Evolutionary conservation across 495 filamentous ascomycete genomes (phyloP).

Genomic region (Penicillium herquei): DNA sequence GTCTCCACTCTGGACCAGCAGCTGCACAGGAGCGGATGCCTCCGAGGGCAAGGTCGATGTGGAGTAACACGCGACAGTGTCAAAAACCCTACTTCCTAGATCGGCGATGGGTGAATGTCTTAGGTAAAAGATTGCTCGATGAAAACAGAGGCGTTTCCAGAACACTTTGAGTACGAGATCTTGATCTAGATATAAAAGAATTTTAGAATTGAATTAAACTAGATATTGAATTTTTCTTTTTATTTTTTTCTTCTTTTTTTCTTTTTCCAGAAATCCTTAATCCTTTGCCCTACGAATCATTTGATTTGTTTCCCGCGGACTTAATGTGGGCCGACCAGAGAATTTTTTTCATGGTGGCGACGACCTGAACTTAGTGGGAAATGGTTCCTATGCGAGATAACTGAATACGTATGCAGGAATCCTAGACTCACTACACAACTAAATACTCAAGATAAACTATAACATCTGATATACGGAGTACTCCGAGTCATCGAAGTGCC

Average conservation of each 20-base stretch:
- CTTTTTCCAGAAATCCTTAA: not conserved
- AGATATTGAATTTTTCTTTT: not conserved
- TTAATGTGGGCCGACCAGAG: constrained; percentile 1
- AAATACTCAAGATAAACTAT: no score
- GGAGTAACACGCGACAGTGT: constrained; percentile 25
- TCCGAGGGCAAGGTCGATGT: constrained; percentile 18
- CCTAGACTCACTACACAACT: no score
- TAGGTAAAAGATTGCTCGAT: constrained; percentile 26
- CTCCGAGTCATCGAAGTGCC: no score
- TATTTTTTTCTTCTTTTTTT: not conserved
- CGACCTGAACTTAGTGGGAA: not conserved
- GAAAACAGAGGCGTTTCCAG: not conserved
- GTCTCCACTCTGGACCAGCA: constrained; percentile 7
- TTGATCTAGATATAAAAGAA: not conserved
- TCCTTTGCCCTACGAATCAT: no score
- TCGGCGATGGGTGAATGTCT: constrained; percentile 18
- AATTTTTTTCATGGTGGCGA: not conserved
- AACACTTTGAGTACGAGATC: not conserved
- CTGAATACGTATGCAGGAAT: no score
- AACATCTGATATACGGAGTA: no score
- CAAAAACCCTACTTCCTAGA: constrained; percentile 12
- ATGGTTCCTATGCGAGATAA: no score
- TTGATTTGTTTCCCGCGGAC: not conserved
- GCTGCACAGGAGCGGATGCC: constrained; percentile 7
- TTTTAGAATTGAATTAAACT: not conserved